A percentile compares a stretch with the other conserved stretches of the same genome.
Evolutionary conservation across 2,329 filamentous ascomycete genomes (phyloP).

Genomic region (Colletotrichum noveboracense): DNA sequence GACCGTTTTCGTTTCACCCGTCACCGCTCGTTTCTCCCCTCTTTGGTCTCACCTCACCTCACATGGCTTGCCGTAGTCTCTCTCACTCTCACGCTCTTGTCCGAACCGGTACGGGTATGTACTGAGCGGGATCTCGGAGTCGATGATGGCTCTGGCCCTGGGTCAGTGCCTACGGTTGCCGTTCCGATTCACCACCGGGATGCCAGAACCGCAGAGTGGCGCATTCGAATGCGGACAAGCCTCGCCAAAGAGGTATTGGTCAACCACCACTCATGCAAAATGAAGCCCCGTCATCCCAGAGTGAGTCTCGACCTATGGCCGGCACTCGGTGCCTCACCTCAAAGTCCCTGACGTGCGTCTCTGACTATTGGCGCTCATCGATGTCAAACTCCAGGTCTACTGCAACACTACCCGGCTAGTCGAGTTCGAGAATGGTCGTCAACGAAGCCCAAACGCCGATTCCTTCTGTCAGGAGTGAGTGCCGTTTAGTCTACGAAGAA

Average conservation of each 20-base stretch:
- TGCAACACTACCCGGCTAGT: neutral
- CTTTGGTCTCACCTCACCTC: neutral
- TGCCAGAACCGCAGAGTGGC: neutral
- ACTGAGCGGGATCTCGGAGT: neutral
- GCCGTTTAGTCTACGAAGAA: neutral
- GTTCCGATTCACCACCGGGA: conserved; percentile 6
- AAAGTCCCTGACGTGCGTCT: neutral
- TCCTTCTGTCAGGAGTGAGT: neutral
- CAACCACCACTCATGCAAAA: neutral
- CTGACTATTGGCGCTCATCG: neutral
- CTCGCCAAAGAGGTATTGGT: conserved; percentile 4
- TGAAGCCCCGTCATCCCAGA: neutral
- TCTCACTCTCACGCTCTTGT: neutral
- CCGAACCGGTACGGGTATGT: neutral
- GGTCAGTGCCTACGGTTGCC: neutral
- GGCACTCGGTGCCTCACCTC: neutral
- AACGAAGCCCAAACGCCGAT: neutral
- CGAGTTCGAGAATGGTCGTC: neutral
- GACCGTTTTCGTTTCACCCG: conserved; percentile 17
- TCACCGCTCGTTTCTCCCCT: conserved; percentile 1
- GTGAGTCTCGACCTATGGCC: neutral
- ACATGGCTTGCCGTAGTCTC: neutral
- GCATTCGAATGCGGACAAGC: neutral
- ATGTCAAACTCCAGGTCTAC: neutral
- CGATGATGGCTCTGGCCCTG: neutral